Evolutionary conservation across 2,329 filamentous ascomycete species (phyloP), one percentile per base, ranked within the genome.

Genomic region (Diaporthe sp.): DNA sequence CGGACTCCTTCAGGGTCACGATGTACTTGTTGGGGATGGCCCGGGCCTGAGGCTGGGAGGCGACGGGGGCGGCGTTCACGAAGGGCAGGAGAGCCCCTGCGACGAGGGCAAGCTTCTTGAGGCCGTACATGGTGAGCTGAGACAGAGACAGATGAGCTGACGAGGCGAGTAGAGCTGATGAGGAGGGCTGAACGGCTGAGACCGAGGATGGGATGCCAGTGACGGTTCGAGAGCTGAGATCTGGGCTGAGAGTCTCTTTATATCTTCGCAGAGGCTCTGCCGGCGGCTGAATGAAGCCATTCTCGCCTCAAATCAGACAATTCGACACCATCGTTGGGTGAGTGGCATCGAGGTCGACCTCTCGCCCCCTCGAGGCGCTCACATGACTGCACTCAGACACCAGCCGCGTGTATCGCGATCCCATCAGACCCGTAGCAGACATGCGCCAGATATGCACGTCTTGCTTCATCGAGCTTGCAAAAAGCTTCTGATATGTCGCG

Each of bases 11-110:
- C 32, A 68, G 47, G 13, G 63, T 68, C 44, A 68, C 63, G 13
- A 68, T 68, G 63, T 68, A 68, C 63, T 53, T 68, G 63, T n/a
- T 27, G 32, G 63, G 63, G 13, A 68, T 68, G 44, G 63, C 63
- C 44, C 63, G 44, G n/a, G 63, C 63, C 47, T 53, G 30, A 68
- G 22, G 22, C 22, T 50, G 27, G 19, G 47, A 25, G 44, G 63
- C 47, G n/a, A 53, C 63, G 15, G 63, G 63, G 8, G 63, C 63
- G 47, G 63, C 63, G 32, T 68, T 68, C n/a, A 53, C 63, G 19
- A 68, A 68, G 47, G 63, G 47, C 44, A 68, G 44, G 44, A 68
- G 63, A 37, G 63, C 63, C 63, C 44, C 63, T 9, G 63, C 63
- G 44, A 68, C 47, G n/a, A 68, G 44, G 47, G 63, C 63, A 35